Conservation (phyloP, 345 rosid genomes). For the Psidium guajava region DNA sequence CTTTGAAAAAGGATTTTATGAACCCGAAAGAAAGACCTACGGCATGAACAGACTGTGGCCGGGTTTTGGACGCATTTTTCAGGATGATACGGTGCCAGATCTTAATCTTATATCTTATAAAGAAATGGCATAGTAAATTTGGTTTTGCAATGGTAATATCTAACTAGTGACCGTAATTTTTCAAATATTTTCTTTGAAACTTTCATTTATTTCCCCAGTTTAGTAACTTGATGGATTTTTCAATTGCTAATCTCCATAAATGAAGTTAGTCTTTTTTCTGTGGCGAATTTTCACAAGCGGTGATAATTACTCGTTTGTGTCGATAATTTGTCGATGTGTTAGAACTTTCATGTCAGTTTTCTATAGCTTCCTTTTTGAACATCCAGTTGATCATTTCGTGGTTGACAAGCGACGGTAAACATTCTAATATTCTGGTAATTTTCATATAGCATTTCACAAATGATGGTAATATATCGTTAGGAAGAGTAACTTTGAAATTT, state of each 20-base stretch:
- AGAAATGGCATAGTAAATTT: not conserved
- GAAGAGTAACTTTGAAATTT: not conserved
- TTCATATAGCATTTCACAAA: not conserved
- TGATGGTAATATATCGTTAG: not conserved
- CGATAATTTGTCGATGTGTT: not conserved
- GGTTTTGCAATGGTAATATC: not conserved
- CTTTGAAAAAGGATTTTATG: too few species aligned
- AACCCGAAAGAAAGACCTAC: too few species aligned
- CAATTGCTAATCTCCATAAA: not conserved
- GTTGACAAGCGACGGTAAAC: not conserved
- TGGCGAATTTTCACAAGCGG: not conserved
- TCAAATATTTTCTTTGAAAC: not conserved
- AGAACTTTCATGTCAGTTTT: rapidly evolving
- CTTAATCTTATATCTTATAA: not conserved
- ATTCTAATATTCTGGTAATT: not conserved
- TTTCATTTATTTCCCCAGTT: not conserved
- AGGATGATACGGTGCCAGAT: not conserved
- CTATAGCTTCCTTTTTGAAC: not conserved
- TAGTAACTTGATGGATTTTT: not conserved
- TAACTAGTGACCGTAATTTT: not conserved
- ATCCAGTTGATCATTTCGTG: not conserved
- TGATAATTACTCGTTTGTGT: not conserved
- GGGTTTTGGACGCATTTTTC: not conserved
- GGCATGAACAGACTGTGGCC: too few species aligned
- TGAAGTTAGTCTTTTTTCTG: not conserved